Percentiles rank a stretch among this genome's conserved stretches.
Evolutionary conservation across 2,329 filamentous ascomycete genomes (phyloP).

Genomic region (Cladorrhinum sp.): DNA sequence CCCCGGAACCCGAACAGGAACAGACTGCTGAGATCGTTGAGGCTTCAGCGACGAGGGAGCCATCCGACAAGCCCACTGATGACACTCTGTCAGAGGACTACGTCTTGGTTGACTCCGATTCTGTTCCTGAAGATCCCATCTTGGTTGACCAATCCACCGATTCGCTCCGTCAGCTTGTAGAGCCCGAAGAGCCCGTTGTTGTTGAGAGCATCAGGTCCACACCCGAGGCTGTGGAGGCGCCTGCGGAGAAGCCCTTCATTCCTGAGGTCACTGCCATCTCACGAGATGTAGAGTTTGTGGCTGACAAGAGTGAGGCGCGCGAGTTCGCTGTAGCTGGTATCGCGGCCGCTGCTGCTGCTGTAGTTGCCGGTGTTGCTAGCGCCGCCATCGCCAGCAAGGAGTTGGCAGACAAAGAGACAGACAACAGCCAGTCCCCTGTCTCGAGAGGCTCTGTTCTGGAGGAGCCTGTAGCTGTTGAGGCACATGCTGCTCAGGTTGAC

Average conservation of each 20-base stretch:
- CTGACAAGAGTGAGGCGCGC: neutral
- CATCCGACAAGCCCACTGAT: neutral
- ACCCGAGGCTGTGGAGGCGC: neutral
- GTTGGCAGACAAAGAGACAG: neutral
- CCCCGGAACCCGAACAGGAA: neutral
- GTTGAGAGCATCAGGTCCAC: neutral
- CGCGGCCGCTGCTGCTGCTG: neutral
- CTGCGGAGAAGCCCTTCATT: neutral
- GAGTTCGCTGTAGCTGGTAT: neutral
- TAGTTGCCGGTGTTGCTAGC: neutral
- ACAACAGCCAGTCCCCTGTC: neutral
- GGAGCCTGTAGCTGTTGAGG: neutral
- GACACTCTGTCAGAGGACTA: slow-evolving; percentile 19
- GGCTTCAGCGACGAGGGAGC: neutral
- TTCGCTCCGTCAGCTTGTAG: slow-evolving; percentile 5
- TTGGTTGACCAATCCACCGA: slow-evolving; percentile 6
- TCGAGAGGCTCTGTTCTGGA: neutral
- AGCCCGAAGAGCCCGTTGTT: slow-evolving; percentile 8
- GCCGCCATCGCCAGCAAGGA: neutral
- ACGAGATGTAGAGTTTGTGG: neutral
- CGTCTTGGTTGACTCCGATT: slow-evolving; percentile 18
- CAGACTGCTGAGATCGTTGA: neutral
- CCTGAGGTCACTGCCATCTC: neutral
- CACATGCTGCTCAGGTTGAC: neutral
- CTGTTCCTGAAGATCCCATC: slow-evolving; percentile 10